Evolutionary conservation across 1,284 basidiomycete species (phyloP).

Genomic region (Ganoderma lingzhi): DNA sequence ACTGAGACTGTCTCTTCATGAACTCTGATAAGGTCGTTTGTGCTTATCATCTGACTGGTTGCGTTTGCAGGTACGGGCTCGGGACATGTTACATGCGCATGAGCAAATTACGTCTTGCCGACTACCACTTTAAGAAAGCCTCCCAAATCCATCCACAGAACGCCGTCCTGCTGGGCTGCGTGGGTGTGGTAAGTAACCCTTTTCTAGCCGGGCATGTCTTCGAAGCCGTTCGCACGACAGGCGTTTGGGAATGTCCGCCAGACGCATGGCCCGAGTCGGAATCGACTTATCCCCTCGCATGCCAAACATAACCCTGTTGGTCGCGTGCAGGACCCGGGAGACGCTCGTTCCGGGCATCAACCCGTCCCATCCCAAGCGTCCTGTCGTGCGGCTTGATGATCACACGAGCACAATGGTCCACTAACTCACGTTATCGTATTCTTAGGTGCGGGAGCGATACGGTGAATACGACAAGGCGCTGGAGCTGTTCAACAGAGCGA

Average conservation of each 20-base stretch:
- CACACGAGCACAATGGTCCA: constrained; percentile 25
- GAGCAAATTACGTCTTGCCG: constrained; percentile 89
- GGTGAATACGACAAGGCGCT: constrained; percentile 80
- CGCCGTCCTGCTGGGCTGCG: constrained; percentile 88
- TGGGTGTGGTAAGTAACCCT: constrained; percentile 79
- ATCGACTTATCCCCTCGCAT: background rate
- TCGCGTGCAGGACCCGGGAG: background rate
- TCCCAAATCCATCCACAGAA: constrained; percentile 91
- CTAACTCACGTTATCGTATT: constrained; percentile 1
- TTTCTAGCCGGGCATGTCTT: constrained; percentile 12
- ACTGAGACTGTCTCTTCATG: background rate
- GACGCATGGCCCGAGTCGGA: background rate
- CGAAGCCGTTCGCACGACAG: constrained; percentile 16
- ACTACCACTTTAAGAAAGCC: constrained; percentile 94
- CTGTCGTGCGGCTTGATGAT: constrained; percentile 11
- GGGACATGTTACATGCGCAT: constrained; percentile 93
- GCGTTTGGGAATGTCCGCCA: background rate
- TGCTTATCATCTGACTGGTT: constrained; percentile 20
- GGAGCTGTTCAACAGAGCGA: constrained; percentile 81
- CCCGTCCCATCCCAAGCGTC: background rate
- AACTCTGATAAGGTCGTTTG: constrained; percentile 18
- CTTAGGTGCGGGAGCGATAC: constrained; percentile 83
- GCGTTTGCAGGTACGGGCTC: constrained; percentile 85
- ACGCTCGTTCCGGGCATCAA: background rate
- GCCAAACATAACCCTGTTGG: background rate